phyloP scores from a whole-genome alignment of 1,284 basidiomycete genomes.

The Malassezia dermatis region DNA sequence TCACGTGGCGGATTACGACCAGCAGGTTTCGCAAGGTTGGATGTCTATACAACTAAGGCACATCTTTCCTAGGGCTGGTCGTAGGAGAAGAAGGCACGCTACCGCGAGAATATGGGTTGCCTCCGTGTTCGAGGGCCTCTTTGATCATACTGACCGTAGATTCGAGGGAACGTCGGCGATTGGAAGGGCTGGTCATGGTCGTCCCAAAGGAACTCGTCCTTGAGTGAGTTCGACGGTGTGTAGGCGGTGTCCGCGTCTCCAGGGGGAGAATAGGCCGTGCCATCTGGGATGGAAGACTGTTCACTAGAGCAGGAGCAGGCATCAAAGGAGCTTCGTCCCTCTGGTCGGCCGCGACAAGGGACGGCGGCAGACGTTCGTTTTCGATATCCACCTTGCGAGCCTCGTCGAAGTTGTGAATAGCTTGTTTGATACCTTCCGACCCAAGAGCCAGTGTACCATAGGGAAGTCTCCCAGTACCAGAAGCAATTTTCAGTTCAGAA shows the following conservation, averaged over 20 bases:
- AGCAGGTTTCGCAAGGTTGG: background rate
- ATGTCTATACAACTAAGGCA: background rate
- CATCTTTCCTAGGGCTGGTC: background rate
- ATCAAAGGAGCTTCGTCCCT: conserved; percentile 55
- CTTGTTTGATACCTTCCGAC: conserved; percentile 88
- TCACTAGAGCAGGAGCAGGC: conserved; percentile 44
- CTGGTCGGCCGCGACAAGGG: conserved; percentile 77
- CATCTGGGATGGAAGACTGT: background rate
- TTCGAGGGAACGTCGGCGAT: conserved; percentile 79
- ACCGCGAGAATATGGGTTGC: background rate
- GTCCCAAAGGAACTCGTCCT: conserved; percentile 85
- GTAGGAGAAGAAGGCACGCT: background rate
- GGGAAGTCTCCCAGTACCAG: conserved; percentile 67
- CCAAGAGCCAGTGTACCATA: conserved; percentile 78
- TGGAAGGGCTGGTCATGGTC: conserved; percentile 90
- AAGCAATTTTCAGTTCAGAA: conserved; percentile 86
- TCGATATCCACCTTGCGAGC: conserved; percentile 98
- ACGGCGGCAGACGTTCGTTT: conserved; percentile 69
- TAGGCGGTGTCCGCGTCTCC: conserved; percentile 1
- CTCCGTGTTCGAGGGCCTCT: conserved; percentile 38
- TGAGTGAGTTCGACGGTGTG: conserved; percentile 60
- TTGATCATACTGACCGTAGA: conserved; percentile 92
- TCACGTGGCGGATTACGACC: background rate
- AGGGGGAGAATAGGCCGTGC: background rate
- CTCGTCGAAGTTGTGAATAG: conserved; percentile 86